Evolutionary conservation across 306 rosid species (phyloP).

Genomic region (Dryas octopetala): DNA sequence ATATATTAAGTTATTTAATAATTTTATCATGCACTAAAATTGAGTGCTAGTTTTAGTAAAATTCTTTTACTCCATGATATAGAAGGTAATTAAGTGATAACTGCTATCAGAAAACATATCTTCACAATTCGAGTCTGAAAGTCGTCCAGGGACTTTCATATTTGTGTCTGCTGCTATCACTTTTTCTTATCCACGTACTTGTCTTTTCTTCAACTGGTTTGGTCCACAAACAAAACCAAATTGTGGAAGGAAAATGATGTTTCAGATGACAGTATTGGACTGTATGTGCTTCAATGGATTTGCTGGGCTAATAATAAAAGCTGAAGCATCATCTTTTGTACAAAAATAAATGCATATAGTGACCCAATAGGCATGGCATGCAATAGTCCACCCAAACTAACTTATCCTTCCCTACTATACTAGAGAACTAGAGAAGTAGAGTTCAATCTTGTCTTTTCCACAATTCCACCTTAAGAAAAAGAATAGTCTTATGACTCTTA

Average conservation of each 20-base stretch:
- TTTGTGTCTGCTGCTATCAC: neutral
- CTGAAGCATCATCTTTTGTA: neutral
- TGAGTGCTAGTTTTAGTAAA: too few species aligned
- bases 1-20: too few species aligned
- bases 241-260: conserved; percentile 11
- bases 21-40: too few species aligned
- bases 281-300: neutral
- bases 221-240: conserved; percentile 1
- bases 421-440: too few species aligned
- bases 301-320: neutral
- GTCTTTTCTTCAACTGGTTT: neutral
- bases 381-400: conserved; percentile 11
- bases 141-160: neutral
- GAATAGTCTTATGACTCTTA: neutral
- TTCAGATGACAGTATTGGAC: neutral
- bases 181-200: neutral
- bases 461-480: neutral
- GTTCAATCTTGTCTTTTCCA: neutral
- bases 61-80: too few species aligned
- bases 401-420: neutral
- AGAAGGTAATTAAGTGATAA: neutral
- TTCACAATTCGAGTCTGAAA: neutral
- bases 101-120: neutral
- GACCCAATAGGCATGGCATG: neutral
- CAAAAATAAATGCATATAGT: neutral